Base-by-base conservation (phyloP, 371 early-diverging fungal species). In the Polyrhizophydium stewartii region DNA sequence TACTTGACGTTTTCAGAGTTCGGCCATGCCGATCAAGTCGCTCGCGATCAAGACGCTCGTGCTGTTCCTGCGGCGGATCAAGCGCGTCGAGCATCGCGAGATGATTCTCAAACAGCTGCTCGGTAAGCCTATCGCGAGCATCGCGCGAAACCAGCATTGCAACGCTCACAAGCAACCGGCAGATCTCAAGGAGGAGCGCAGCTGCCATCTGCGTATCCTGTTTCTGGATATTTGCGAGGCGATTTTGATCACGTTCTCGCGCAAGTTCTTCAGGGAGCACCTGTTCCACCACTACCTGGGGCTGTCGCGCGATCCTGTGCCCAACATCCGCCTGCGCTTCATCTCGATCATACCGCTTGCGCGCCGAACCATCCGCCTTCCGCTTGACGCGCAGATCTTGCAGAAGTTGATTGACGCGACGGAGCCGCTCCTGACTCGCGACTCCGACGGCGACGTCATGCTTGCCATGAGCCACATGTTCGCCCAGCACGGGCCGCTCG, bases 261-360 rank as follows among this genome's bases (percentile, higher is more conserved):
- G 30, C 46, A 56, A 47, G 58, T 63, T 63, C 37, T 57, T 63
- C 58, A 30, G 58, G 24, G 57, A 56, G 9, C 58, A 63, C 41
- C 24, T 63, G n/a, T 60, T 63, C 38, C 30, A 33, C n/a, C 35
- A 33, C 43, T 57, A 46, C 27, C 35, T 63, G 19, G 35, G 51
- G 24, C 22, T 63, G 21, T 51, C 49, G 21, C 38, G 58, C 21
- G 63, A 63, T 59, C 40, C 63, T 2, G 55, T 63, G 2, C 32
- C 58, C 9, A 63, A 63, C 40, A 38, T 63, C 25, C 60, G 63
- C 41, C 50, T 61, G 28, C 35, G 55, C 19, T 58, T 57, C 31
- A 31, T 58, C 19, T 21, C 28, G n/a, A n/a, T 63, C 19, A 25
- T 63, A 6, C 63, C 58, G 41, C 19, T 61, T 33, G 61, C 55